Base-by-base conservation (phyloP, 345 rosid genomes). In the Salix udensis region DNA sequence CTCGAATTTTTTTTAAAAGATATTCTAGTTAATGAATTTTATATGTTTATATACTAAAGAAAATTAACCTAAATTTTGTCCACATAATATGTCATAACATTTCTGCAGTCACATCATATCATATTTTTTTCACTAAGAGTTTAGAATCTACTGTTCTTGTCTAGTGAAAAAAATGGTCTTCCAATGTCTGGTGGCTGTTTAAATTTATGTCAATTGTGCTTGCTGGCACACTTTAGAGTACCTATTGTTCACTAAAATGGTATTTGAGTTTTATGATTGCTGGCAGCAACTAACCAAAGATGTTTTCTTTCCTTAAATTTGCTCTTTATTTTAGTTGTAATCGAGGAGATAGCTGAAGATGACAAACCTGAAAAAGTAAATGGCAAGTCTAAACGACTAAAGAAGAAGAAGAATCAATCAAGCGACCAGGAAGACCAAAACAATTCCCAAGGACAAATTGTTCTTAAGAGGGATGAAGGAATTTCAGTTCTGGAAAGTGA, bases 311-410 rank as follows among this genome's bases (percentile, higher is more conserved):
- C 28, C 14, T 12, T 30, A 67, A 46, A 21, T 65, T 61, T 77
- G 26, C 23, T 52, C 58, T 34, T 78, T 30, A 11, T 77, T 46
- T 23, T 58, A 91, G 97, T 92, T 84, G 89, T 91, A 48, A 92
- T 91, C 78, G 97, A 96, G 96, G 99, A 94, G 91, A 89, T 94
- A 76, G 82, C 80, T 72, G 98, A 94, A 71, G 97, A 94, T 24
- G 91, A 91, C 58, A 83, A 87, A 76, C 88, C 90, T 65, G 42
- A 61, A 13, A 78, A 74, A 66, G 88, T 79, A 74, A 85, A 78
- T 60, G 82, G 39, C 67, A 84, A 78, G 83, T 60, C 85, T 42
- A 89, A 86, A 72, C 83, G 48, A 50, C 65, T 69, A 42, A 85
- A 86, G 81, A 91, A 86, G 42, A 39, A 84, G 82, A 84, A 65